Evolutionary conservation across 371 early-diverging fungal genomes (phyloP), one percentile per base, ranked within the genome.

Genomic region (Vairimorpha ceranae): DNA sequence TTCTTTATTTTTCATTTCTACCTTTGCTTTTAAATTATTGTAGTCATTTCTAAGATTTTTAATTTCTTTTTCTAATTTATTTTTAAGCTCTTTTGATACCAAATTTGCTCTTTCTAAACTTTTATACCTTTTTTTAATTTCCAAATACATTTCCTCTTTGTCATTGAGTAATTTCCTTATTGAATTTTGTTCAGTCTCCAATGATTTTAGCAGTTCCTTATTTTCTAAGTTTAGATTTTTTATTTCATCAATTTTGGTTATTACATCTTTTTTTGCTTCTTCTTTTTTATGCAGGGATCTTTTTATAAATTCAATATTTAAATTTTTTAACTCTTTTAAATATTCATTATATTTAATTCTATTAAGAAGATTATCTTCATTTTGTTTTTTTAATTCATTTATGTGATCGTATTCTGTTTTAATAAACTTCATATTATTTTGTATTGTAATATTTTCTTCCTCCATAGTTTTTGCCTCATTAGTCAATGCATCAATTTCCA

Each of bases 51-150:
- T 70, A 0, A 85, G 81, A 46, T 83, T 77, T 58, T 74, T 58
- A 87, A 86, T 48, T 81, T 80, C 2, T 85, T 59, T 75, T 90
- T 91, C 70, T 89, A 90, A 63, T 87, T 85, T 74, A 89, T 90
- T 45, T 78, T 86, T 25, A 17, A 58, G n/a, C 10, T 61, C 61
- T 48, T 80, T 65, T 21, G 61, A 7, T 6, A 43, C 32, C 7
- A 30, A 27, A 46, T 70, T 66, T 27, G 46, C 17, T 35, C 58
- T 46, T 43, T 60, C 32, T 23, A 25, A 43, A 14, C 30, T 32
- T 30, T 70, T 63, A 25, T 64, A 65, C 2, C 36, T 23, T n/a
- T 54, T 71, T 32, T 33, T 41, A 25, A 29, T 59, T 56, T 69
- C 43, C 17, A 59, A 29, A 30, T 33, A 63, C 29, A 23, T 46